phyloP scores from a whole-genome alignment of 805 yeast genomes.

The Yarrowia osloensis region DNA sequence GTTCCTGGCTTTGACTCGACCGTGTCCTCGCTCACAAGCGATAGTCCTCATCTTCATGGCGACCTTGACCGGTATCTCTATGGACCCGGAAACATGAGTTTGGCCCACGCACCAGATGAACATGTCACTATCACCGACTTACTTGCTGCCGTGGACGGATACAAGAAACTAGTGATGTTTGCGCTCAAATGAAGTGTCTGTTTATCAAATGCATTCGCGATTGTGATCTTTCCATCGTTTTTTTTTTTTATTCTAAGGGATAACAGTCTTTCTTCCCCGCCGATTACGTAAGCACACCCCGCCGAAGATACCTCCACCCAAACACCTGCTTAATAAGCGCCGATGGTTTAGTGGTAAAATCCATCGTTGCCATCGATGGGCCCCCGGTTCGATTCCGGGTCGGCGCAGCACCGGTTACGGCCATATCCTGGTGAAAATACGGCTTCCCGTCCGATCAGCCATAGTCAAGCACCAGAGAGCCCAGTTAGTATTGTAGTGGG shows the following conservation, averaged over 20 bases:
- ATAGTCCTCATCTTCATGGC: not conserved
- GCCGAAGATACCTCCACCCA: too few relatives aligned
- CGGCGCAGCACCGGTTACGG: not conserved
- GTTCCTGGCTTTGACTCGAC: not conserved
- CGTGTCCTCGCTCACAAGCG: not conserved
- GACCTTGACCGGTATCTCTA: not conserved
- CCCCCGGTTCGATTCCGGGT: conserved; percentile 16
- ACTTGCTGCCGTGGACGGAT: not conserved
- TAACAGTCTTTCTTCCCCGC: too few relatives aligned
- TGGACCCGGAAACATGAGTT: not conserved
- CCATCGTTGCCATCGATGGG: conserved; percentile 7
- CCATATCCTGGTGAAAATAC: conserved; percentile 20
- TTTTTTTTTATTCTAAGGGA: too few relatives aligned
- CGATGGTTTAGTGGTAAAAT: conserved; percentile 5
- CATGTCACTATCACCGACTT: not conserved
- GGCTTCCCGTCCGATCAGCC: conserved; percentile 21
- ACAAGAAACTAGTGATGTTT: not conserved
- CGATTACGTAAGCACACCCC: not conserved
- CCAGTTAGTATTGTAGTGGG: conserved; percentile 18
- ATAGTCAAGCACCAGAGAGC: conserved; percentile 21
- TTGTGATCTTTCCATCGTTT: too few relatives aligned
- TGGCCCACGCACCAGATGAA: not conserved
- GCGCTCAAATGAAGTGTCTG: not conserved
- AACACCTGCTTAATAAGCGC: not conserved
- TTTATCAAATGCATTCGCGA: too few relatives aligned